These are phyloP conservation scores for Phytophthora cajani DNA, from an alignment of 352 stramenopile species.

Conservation along the genomic window DNA sequence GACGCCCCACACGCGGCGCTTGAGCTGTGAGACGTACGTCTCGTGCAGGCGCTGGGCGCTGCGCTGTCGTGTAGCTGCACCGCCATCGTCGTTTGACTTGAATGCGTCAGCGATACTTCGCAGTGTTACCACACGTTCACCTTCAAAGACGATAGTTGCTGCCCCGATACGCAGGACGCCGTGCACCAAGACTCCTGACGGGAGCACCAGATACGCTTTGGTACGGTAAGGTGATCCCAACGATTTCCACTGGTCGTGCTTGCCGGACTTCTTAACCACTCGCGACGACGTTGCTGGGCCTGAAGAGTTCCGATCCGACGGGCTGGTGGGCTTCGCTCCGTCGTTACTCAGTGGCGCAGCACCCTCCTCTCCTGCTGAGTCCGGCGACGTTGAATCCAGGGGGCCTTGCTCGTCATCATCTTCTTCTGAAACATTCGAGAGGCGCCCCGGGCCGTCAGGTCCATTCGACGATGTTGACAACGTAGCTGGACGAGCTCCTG, in stretches of 20 bases:
- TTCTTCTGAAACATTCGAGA: conserved; percentile 45
- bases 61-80: conserved; percentile 31
- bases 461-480: conserved; percentile 28
- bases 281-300: conserved; percentile 25
- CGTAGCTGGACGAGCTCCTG: conserved; percentile 29
- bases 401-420: conserved; percentile 17
- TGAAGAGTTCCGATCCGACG: conserved; percentile 26
- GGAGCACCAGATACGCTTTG: conserved; percentile 79
- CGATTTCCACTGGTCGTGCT: conserved; percentile 75
- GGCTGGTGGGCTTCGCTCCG: conserved; percentile 24
- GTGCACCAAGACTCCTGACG: conserved; percentile 76
- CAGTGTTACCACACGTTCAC: conserved; percentile 74
- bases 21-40: conserved; percentile 72
- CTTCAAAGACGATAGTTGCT: conserved; percentile 83
- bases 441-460: conserved; percentile 27
- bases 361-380: conserved; percentile 29
- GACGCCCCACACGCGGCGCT: conserved; percentile 78
- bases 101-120: conserved; percentile 62
- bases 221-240: conserved; percentile 71
- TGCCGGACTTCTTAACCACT: conserved; percentile 45
- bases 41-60: conserved; percentile 53
- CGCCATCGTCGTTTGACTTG: conserved; percentile 50
- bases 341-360: conserved; percentile 18
- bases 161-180: conserved; percentile 75
- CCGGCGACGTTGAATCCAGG: conserved; percentile 23